These are phyloP conservation scores for Gastrolobium bilobum DNA, from an alignment of 306 rosid species.

Conservation along the genomic window DNA sequence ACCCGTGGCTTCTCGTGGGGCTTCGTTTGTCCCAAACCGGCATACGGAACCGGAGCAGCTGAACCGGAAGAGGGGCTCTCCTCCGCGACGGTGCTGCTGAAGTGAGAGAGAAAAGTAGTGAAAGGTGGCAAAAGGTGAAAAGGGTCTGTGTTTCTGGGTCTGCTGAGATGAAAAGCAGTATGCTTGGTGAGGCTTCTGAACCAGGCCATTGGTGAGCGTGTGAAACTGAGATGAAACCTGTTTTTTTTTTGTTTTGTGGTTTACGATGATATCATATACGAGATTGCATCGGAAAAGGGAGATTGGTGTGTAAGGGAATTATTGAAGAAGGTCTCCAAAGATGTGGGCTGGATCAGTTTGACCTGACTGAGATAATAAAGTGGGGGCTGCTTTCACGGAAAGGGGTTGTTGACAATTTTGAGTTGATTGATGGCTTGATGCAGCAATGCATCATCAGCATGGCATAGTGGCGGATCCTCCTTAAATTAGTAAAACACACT, in stretches of 20 bases:
- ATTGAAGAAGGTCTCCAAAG: too few relatives aligned
- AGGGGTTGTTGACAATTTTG: too few relatives aligned
- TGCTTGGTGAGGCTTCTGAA: slow-evolving; percentile 65
- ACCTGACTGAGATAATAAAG: too few relatives aligned
- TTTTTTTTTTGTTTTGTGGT: too few relatives aligned
- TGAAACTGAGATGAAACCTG: neutral
- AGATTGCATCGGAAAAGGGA: neutral
- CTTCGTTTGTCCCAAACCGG: slow-evolving; percentile 66
- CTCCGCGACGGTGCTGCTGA: slow-evolving; percentile 49
- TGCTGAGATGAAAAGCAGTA: slow-evolving; percentile 44
- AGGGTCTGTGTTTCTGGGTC: slow-evolving; percentile 39
- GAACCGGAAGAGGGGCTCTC: slow-evolving; percentile 4
- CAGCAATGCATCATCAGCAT: too few relatives aligned
- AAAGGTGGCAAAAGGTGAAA: slow-evolving; percentile 36
- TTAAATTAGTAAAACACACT: too few relatives aligned
- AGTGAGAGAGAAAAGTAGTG: slow-evolving; percentile 50
- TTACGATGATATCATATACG: too few relatives aligned
- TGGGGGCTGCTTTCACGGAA: too few relatives aligned
- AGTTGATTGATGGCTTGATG: too few relatives aligned
- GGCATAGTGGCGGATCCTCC: too few relatives aligned
- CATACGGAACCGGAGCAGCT: slow-evolving; percentile 22
- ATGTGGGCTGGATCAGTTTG: too few relatives aligned
- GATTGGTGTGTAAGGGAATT: neutral
- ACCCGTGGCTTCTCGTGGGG: slow-evolving; percentile 88
- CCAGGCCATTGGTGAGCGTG: slow-evolving; percentile 64